Percentiles rank a stretch among this genome's conserved stretches.
phyloP scores from a whole-genome alignment of 2,329 filamentous ascomycete species.

The Trichoderma sp. region DNA sequence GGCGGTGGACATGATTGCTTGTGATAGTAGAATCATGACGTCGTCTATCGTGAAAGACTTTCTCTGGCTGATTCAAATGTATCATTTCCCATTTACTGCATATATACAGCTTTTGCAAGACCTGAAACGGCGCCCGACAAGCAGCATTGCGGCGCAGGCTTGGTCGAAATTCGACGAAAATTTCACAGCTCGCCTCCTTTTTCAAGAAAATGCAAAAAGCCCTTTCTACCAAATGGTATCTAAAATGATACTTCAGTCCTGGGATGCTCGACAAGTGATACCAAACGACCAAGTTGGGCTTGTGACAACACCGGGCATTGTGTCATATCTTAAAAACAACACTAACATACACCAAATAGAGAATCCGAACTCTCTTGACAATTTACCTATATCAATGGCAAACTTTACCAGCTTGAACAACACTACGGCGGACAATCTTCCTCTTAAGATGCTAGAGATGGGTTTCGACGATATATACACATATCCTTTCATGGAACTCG shows the following conservation, averaged over 20 bases:
- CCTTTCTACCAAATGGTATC: neutral
- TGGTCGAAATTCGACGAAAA: conserved; percentile 39
- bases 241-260: neutral
- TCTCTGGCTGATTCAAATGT: conserved; percentile 39
- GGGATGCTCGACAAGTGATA: neutral
- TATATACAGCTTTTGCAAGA: conserved; percentile 43
- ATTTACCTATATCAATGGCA: neutral
- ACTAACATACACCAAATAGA: neutral
- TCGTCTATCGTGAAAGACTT: conserved; percentile 38
- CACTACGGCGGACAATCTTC: neutral
- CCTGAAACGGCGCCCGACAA: conserved; percentile 30
- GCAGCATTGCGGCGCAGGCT: conserved; percentile 29
- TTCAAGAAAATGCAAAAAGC: neutral
- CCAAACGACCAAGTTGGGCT: neutral
- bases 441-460: neutral
- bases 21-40: conserved; percentile 8
- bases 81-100: conserved; percentile 42
- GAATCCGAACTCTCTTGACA: neutral
- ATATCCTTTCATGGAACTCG: neutral
- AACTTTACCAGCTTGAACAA: neutral
- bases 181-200: conserved; percentile 29
- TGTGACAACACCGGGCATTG: neutral
- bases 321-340: neutral
- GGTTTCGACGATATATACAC: neutral
- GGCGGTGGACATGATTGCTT: neutral